A percentile compares a stretch with the other conserved stretches of the same genome.
phyloP scores from a whole-genome alignment of 352 stramenopile species.

The Phytophthora ohioensis region DNA sequence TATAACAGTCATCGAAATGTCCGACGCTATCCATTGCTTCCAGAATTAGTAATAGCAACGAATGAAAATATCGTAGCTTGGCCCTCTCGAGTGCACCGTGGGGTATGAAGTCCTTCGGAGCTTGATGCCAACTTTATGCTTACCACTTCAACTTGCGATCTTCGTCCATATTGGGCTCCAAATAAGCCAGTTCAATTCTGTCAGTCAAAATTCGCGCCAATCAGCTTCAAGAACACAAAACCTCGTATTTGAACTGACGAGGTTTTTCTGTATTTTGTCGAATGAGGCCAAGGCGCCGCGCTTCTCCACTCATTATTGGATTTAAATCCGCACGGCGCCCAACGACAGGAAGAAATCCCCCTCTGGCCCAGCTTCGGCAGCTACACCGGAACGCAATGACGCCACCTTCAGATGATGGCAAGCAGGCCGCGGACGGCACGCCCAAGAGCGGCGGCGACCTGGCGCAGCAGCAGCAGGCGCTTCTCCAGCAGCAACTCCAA shows the following conservation, averaged over 20 bases:
- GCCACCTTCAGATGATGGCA: constrained; percentile 41
- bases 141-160: constrained; percentile 9
- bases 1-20: too few relatives aligned
- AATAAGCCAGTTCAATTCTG: constrained; percentile 51
- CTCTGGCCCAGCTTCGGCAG: constrained; percentile 17
- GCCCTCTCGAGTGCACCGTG: too few relatives aligned
- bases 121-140: too few relatives aligned
- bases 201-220: constrained; percentile 35
- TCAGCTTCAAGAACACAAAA: constrained; percentile 11
- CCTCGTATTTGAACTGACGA: constrained; percentile 5
- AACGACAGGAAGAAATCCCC: constrained; percentile 79
- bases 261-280: constrained; percentile 54
- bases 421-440: constrained; percentile 21
- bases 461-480: constrained; percentile 36
- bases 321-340: constrained; percentile 62
- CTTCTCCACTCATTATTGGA: constrained; percentile 64
- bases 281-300: constrained; percentile 35
- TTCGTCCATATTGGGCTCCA: constrained; percentile 11
- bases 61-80: too few relatives aligned
- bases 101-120: too few relatives aligned
- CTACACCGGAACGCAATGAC: constrained; percentile 34
- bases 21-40: too few relatives aligned
- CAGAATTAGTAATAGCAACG: too few relatives aligned
- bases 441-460: constrained; percentile 35
- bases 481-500: constrained; percentile 44